phyloP scores from a whole-genome alignment of 768 basidiomycete species.

The Lanmaoa rubissima region DNA sequence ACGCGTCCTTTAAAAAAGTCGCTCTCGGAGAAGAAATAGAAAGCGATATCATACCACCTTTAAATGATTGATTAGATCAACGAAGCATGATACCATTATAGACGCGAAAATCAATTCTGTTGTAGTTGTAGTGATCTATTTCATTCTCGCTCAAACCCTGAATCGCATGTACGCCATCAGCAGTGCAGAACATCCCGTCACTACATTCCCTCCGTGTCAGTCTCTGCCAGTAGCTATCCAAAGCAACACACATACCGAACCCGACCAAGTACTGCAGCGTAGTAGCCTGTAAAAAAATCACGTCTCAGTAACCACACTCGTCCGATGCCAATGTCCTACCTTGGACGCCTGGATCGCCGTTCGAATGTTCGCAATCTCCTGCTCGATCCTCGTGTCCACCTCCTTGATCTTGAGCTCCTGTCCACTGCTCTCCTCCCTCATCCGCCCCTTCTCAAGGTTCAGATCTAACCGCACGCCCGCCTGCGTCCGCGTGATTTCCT shows the following conservation, averaged over 20 bases:
- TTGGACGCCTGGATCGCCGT: conserved; percentile 86
- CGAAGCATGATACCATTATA: conserved; percentile 1
- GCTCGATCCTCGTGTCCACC: conserved; percentile 95
- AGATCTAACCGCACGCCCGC: conserved; percentile 91
- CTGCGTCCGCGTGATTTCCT: conserved; percentile 90
- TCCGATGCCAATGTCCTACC: conserved; percentile 36
- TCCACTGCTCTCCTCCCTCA: conserved; percentile 87
- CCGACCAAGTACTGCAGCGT: conserved; percentile 87
- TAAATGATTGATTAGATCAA: conserved; percentile 47
- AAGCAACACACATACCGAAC: conserved; percentile 56
- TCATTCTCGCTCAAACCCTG: background rate
- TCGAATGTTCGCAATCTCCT: conserved; percentile 84
- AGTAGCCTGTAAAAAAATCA: conserved; percentile 51
- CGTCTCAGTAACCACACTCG: conserved; percentile 3
- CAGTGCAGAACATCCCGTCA: conserved; percentile 82
- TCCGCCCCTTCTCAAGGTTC: conserved; percentile 94
- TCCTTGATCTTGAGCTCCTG: conserved; percentile 97
- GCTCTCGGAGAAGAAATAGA: conserved; percentile 65
- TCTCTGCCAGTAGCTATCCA: background rate
- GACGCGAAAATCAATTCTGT: background rate
- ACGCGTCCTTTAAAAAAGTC: conserved; percentile 69
- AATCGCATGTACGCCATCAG: conserved; percentile 88
- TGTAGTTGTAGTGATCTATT: background rate
- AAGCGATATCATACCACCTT: conserved; percentile 64
- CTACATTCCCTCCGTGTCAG: conserved; percentile 36